Conservation (phyloP, 371 early-diverging fungal genomes). For the Capniomyces stellatus region DNA sequence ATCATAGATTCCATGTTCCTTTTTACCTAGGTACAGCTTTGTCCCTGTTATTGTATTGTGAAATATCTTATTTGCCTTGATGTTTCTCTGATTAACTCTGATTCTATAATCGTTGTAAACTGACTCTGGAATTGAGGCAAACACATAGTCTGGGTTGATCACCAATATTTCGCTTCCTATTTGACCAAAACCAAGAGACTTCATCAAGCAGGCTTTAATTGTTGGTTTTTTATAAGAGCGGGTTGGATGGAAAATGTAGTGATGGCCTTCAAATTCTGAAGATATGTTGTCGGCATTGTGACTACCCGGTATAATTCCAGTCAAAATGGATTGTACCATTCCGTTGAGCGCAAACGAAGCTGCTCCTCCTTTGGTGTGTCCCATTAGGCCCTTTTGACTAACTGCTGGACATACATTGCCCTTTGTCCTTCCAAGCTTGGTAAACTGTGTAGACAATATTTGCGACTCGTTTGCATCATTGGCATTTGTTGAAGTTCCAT, state of each 20-base stretch:
- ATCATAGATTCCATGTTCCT: constrained; percentile 69
- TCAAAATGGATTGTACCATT: constrained; percentile 64
- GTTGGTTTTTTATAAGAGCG: constrained; percentile 68
- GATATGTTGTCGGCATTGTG: constrained; percentile 88
- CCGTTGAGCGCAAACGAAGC: constrained; percentile 96
- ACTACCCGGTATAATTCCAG: constrained; percentile 85
- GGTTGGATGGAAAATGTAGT: constrained; percentile 66
- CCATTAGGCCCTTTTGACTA: constrained; percentile 88
- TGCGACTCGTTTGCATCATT: constrained; percentile 90
- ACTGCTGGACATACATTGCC: constrained; percentile 70
- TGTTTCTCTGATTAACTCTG: constrained; percentile 47
- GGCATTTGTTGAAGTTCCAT: constrained; percentile 84
- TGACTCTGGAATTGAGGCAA: constrained; percentile 48
- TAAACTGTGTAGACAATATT: constrained; percentile 67
- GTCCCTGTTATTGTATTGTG: constrained; percentile 75
- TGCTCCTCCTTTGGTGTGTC: constrained; percentile 94
- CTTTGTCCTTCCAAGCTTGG: constrained; percentile 67
- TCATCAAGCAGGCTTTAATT: constrained; percentile 80
- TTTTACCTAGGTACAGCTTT: constrained; percentile 64
- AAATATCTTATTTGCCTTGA: constrained; percentile 70
- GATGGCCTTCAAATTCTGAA: constrained; percentile 46
- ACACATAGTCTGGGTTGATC: constrained; percentile 77
- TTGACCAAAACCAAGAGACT: constrained; percentile 92
- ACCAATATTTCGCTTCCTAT: constrained; percentile 85
- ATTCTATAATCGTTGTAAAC: constrained; percentile 51